Evolutionary conservation across 805 yeast species (phyloP).

Genomic region (Danielia oregonensis): DNA sequence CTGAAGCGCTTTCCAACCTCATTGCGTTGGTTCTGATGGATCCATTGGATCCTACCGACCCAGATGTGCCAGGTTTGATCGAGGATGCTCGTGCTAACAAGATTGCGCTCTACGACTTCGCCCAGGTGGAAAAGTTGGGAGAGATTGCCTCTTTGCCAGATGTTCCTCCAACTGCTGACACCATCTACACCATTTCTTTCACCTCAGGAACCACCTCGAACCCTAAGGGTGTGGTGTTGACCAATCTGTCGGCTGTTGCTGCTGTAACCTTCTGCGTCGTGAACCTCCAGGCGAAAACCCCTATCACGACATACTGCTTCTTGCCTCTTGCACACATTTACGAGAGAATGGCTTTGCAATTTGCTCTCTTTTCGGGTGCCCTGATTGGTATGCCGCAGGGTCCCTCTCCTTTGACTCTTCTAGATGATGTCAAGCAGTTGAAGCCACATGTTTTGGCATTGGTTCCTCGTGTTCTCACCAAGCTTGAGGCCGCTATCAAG

Average conservation of each 20-base stretch:
- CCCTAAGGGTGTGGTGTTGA: conserved; percentile 71
- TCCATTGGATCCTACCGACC: conserved; percentile 11
- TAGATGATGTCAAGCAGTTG: conserved; percentile 54
- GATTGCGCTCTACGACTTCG: conserved; percentile 22
- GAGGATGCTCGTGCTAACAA: conserved; percentile 15
- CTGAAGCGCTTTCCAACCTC: conserved; percentile 33
- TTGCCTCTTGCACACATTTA: conserved; percentile 26
- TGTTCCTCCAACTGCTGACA: conserved; percentile 29
- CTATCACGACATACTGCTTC: conserved; percentile 15
- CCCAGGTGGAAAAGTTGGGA: conserved; percentile 37
- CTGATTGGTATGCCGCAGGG: conserved; percentile 30
- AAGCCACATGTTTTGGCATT: conserved; percentile 52
- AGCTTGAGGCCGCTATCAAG: conserved; percentile 41
- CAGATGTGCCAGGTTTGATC: conserved; percentile 4
- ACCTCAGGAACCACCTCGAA: conserved; percentile 61
- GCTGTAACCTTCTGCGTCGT: conserved; percentile 9
- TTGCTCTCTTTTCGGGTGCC: conserved; percentile 13
- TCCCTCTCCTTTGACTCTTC: conserved; percentile 43
- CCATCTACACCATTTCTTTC: conserved; percentile 40
- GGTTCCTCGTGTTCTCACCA: conserved; percentile 66
- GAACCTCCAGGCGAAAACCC: conserved; percentile 1
- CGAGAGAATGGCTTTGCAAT: conserved; percentile 15
- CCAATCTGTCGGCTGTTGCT: conserved; percentile 13
- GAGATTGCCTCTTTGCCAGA: conserved; percentile 30
- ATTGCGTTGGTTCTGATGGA: conserved; percentile 59